Evolutionary conservation across 331 rosid genomes (phyloP), one percentile per base, ranked within the genome.

Genomic region (Erythrophleum ivorense): DNA sequence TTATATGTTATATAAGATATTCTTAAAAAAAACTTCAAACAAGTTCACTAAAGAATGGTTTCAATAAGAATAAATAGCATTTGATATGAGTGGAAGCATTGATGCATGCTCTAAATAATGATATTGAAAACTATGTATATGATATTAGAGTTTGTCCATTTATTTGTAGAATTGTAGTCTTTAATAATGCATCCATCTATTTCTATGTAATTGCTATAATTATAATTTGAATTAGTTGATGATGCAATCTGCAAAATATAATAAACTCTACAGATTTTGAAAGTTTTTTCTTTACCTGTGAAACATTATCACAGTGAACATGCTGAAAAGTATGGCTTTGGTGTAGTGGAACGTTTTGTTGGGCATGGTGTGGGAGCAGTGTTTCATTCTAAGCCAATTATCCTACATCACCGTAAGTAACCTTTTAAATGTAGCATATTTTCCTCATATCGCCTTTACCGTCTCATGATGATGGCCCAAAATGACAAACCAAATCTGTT

Each of bases 331-430:
- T 89, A 85, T 70, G 99, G 98, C 65, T 91, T 75, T 75, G 87
- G 94, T 2, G 94, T 95, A 81, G 99, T 89, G 85, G 98, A 93
- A 75, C 94, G 98, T 60, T 95, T 95, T 86, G 99, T 95, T 69
- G 99, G 99, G 80, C 99, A 95, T 86, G 99, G 99, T 55, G 99
- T 95, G 67, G 99, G 99, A 84, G 82, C 83, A 62, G 90, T 92
- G 84, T 95, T 95, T 91, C 99, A 95, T 77, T 95, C 97, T 19
- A 97, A 95, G 81, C 99, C 99, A 5, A 71, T 92, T 55, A 95
- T 95, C 74, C 58, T 77, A 50, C 98, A 95, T 85, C 82, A 88
- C 75, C 91, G 98, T 93, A 92, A 88, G 98, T 85, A 19, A 64
- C 84, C 59, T 65, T 40, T 34, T 45, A 67, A 53, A 60, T 38